phyloP scores from a whole-genome alignment of 441 rosid species.

The Dalechampia spathulata region DNA sequence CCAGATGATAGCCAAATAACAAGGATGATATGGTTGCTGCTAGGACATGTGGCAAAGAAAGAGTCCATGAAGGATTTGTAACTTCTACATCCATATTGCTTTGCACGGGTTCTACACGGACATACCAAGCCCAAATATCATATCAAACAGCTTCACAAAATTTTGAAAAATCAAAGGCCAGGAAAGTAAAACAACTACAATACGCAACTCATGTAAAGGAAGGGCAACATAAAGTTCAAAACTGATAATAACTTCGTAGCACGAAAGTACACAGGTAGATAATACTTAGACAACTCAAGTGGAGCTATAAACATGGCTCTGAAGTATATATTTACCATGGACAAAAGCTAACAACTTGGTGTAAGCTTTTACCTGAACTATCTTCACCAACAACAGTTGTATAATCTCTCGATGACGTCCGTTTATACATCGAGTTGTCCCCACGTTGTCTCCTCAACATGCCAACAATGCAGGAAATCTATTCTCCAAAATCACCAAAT shows the following conservation, averaged over 20 bases:
- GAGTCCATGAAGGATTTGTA: constrained; percentile 59
- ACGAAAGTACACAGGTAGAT: too few relatives aligned
- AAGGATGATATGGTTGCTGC: constrained; percentile 52
- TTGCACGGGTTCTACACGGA: constrained; percentile 36
- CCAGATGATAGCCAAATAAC: constrained; percentile 63
- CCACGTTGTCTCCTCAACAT: constrained; percentile 47
- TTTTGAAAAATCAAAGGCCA: background rate
- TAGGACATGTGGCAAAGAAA: constrained; percentile 46
- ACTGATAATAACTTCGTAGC: too few relatives aligned
- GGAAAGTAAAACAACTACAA: background rate
- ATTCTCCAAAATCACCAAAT: constrained; percentile 1
- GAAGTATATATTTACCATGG: background rate
- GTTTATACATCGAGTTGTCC: constrained; percentile 37
- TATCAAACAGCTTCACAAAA: background rate
- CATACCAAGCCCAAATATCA: constrained; percentile 11
- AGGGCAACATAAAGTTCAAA: too few relatives aligned
- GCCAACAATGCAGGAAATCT: constrained; percentile 20
- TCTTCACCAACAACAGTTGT: constrained; percentile 36
- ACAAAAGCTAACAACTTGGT: background rate
- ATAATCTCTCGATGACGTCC: constrained; percentile 45
- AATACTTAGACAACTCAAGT: too few relatives aligned
- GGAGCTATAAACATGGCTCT: too few relatives aligned
- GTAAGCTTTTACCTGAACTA: constrained; percentile 32
- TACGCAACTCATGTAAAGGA: too few relatives aligned
- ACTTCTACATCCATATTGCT: constrained; percentile 27